Evolutionary conservation across 306 rosid species (phyloP).

Genomic region (Malus sieversii): DNA sequence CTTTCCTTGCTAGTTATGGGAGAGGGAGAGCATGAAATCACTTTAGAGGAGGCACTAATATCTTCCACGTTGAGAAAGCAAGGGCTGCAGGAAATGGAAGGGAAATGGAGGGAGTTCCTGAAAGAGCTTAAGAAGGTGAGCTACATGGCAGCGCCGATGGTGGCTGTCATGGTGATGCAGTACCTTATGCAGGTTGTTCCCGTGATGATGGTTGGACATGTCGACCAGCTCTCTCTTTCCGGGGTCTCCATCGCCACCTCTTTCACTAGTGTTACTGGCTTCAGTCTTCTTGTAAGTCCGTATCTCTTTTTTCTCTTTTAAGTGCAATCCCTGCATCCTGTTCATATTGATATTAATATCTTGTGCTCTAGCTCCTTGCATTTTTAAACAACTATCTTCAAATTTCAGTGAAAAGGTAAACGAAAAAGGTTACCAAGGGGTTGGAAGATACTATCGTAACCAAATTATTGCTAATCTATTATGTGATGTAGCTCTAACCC

Average conservation of each 20-base stretch:
- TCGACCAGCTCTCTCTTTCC: conserved; percentile 14
- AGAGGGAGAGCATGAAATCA: not conserved
- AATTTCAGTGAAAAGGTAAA: not conserved
- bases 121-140: conserved; percentile 15
- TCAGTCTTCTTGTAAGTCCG: conserved; percentile 12
- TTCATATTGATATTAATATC: not conserved
- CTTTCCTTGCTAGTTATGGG: not conserved
- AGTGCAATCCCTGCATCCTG: not conserved
- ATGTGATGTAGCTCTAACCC: too few relatives aligned
- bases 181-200: conserved; percentile 12
- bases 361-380: not conserved
- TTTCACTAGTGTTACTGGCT: conserved; percentile 20
- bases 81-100: not conserved
- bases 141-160: conserved; percentile 17
- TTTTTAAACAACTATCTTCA: not conserved
- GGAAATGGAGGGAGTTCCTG: not conserved
- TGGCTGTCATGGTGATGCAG: conserved; percentile 3
- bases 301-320: not conserved
- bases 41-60: not conserved
- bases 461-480: too few relatives aligned
- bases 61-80: not conserved
- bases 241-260: conserved; percentile 20
- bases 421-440: too few relatives aligned
- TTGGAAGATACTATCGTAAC: too few relatives aligned
- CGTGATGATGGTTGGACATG: conserved; percentile 18